These are phyloP conservation scores for Diplocarpon mali DNA, from an alignment of 2,329 filamentous ascomycete species.

Conservation along the genomic window DNA sequence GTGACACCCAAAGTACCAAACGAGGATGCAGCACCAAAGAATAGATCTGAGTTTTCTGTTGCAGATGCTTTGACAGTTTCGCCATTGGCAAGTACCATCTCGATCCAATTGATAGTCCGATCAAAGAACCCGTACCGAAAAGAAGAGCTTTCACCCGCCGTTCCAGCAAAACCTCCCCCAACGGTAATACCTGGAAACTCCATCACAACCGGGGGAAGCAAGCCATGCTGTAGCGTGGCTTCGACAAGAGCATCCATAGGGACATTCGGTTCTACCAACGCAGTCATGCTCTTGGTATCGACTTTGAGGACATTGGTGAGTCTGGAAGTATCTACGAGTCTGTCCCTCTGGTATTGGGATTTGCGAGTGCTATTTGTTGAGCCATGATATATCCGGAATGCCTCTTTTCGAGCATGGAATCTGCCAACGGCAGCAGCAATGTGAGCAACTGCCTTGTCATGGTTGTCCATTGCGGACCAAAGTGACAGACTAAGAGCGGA, in stretches of 20 bases:
- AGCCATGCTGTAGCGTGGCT: slow-evolving; percentile 39
- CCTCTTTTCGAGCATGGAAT: slow-evolving; percentile 16
- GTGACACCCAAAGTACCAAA: slow-evolving; percentile 50
- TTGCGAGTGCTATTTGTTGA: slow-evolving; percentile 40
- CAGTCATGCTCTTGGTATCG: slow-evolving; percentile 31
- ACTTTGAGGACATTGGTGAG: slow-evolving; percentile 37
- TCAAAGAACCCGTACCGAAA: slow-evolving; percentile 58
- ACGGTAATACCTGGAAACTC: slow-evolving; percentile 61
- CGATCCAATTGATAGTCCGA: slow-evolving; percentile 46
- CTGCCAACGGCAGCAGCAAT: slow-evolving; percentile 12
- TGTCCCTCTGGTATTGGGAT: slow-evolving; percentile 18
- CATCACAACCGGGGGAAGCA: slow-evolving; percentile 56
- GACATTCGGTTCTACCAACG: slow-evolving; percentile 55
- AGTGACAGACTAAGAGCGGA: too few relatives aligned
- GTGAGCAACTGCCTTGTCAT: slow-evolving; percentile 14
- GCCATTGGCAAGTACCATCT: slow-evolving; percentile 50
- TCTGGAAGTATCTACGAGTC: slow-evolving; percentile 34
- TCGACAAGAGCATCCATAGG: slow-evolving; percentile 53
- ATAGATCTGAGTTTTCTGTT: slow-evolving; percentile 40
- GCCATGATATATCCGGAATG: slow-evolving; percentile 44
- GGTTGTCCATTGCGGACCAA: slow-evolving; percentile 13
- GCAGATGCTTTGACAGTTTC: slow-evolving; percentile 38
- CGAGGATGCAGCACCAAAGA: slow-evolving; percentile 45
- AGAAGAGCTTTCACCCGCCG: slow-evolving; percentile 53
- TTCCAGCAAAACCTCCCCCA: slow-evolving; percentile 55